Evolutionary conservation across 2,329 filamentous ascomycete species (phyloP).

Genomic region (Fusarium luffae): DNA sequence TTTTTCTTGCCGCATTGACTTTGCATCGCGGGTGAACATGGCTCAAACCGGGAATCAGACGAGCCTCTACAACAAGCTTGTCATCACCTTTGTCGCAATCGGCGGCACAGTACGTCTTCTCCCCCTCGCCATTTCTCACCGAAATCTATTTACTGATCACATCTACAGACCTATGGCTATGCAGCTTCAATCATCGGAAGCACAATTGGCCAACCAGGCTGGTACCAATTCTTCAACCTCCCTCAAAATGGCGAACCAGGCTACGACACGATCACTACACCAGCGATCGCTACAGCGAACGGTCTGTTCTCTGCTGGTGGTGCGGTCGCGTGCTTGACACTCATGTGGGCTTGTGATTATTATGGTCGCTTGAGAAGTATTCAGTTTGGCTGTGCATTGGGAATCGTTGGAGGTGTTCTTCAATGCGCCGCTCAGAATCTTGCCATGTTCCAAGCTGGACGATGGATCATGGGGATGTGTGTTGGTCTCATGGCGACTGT

Average conservation of each 20-base stretch:
- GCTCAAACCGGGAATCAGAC: constrained; percentile 37
- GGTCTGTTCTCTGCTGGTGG: constrained; percentile 61
- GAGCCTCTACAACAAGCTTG: constrained; percentile 49
- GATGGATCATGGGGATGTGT: constrained; percentile 58
- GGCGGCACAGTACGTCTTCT: constrained; percentile 46
- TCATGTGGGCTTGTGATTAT: constrained; percentile 61
- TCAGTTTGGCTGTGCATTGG: constrained; percentile 57
- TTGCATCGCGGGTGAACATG: neutral
- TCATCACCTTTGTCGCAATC: constrained; percentile 51
- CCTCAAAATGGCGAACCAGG: constrained; percentile 56
- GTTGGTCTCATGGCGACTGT: constrained; percentile 53
- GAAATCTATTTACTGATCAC: too few relatives aligned
- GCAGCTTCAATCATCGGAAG: constrained; percentile 61
- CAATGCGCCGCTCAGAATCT: constrained; percentile 59
- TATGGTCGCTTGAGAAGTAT: constrained; percentile 58
- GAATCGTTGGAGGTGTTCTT: constrained; percentile 58
- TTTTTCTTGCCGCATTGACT: neutral
- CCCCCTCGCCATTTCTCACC: too few relatives aligned
- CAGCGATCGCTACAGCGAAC: constrained; percentile 60
- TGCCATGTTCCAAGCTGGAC: constrained; percentile 55
- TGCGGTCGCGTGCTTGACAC: constrained; percentile 58
- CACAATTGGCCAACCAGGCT: constrained; percentile 64
- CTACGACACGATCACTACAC: constrained; percentile 58
- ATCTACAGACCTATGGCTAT: constrained; percentile 60
- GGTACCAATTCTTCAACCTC: constrained; percentile 61